Evolutionary conservation across 805 yeast genomes (phyloP), one percentile per base, ranked within the genome.

Genomic region (Nakazawaea pomicola): DNA sequence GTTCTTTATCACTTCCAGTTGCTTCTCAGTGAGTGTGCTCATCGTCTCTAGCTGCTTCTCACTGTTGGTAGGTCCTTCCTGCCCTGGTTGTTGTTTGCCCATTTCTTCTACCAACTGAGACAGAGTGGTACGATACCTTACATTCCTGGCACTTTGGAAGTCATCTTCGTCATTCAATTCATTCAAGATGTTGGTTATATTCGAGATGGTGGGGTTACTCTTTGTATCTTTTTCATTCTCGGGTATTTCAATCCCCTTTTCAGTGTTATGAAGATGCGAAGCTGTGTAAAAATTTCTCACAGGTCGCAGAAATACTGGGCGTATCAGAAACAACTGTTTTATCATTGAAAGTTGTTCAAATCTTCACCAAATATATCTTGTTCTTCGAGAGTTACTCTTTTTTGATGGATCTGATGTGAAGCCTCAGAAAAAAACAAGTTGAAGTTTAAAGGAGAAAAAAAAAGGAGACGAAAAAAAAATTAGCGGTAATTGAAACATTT

Each of bases 101-200:
- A 42, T 33, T 14, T 42, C 39, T 23, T 42, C 45, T 12, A 42
- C 29, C 11, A 42, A 20, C 16, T 37, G 36, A 6, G 40, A 34
- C 14, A 37, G 37, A 5, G 43, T 43, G 12, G 46, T 43, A 5
- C 38, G 16, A 20, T 38, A 38, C 19, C 23, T 38, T 11, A 20
- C 20, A 12, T 21, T 27, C 17, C 32, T 27, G 4, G 35, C 9
- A 10, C 25, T 17, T n/a, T n/a, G n/a, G 10, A 27, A 36, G 14
- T 41, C 37, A 9, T 23, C 21, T 16, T 42, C 45, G 15, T 32
- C 32, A 14, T 42, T 42, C 33, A 42, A 21, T 20, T 37, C 41
- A 28, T 42, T 29, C 16, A 42, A 33, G 10, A 33, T 31, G 12
- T 36, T 42, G 14, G 38, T 28, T 8, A 42, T 42, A 36, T 41